Base-by-base conservation (phyloP, 1,139 yeast genomes). In the Kodamaea suecica region DNA sequence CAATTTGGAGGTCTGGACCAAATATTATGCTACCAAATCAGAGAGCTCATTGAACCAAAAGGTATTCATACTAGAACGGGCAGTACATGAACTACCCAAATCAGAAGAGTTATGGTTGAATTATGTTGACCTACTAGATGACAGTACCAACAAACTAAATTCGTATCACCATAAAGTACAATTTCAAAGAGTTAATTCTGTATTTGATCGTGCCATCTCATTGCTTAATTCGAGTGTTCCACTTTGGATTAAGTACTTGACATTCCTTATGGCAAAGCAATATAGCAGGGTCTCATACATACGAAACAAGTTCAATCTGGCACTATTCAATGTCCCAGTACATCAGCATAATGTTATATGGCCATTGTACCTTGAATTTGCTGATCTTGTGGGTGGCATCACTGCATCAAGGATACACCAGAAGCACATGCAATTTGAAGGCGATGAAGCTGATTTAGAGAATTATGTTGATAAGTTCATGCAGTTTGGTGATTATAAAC, bases 301-400 rank as follows among this genome's bases (percentile, higher is more conserved):
- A 14, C 59, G 86, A 36, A 52, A 57, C 8, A 61, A 64, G 3
- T 78, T 84, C 46, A 75, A 83, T 51, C 52, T 57, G 23, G 73
- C 84, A 1, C 57, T 87, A 8, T 65, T 65, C 37, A 49, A 60
- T 4, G 47, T 83, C 5, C 76, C 83, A 0, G 42, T 72, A 9
- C 56, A 72, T 0, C 75, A 74, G 23, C 95, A 84, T 52, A 56
- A 56, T 5, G 46, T 60, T 16, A 59, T 86, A 3, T 87, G 95
- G 95, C 72, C 73, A 0, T 36, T 67, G 17, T 80, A 70, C 47
- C 48, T 80, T 16, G 48, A 59, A 20, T 80, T 77, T 61, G 84
- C 82, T 1, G 64, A 70, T 17, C 31, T 29, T 0, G 58, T 70
- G 14, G 73, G 76, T 8, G 77, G 75, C 1, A 30, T 37, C 3